Percentiles rank a stretch among this genome's conserved stretches.
These are phyloP conservation scores for Rugonectria rugulosa DNA, from an alignment of 2,329 filamentous ascomycete genomes.

Conservation along the genomic window DNA sequence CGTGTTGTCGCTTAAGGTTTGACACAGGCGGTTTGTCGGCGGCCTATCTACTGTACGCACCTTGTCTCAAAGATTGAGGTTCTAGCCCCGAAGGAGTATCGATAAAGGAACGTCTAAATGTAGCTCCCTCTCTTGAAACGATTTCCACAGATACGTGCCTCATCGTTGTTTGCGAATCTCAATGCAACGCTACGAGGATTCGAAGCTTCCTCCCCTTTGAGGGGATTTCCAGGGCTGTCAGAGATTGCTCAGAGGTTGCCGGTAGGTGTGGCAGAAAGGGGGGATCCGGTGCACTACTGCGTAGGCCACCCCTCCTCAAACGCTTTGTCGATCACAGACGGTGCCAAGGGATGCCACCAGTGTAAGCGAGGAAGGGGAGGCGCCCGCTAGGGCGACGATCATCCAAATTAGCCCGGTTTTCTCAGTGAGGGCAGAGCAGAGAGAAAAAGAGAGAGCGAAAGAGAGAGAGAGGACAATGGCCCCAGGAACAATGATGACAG, in stretches of 20 bases:
- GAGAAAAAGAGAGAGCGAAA: no score
- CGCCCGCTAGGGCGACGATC: slow-evolving; percentile 42
- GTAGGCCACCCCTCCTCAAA: slow-evolving; percentile 31
- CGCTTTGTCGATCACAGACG: slow-evolving; percentile 36
- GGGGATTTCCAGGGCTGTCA: slow-evolving; percentile 17
- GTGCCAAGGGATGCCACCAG: slow-evolving; percentile 36
- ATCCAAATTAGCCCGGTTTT: slow-evolving; percentile 39
- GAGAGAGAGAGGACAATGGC: slow-evolving; percentile 22
- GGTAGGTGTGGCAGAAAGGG: slow-evolving; percentile 7
- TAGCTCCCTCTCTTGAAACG: neutral
- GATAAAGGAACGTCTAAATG: no score
- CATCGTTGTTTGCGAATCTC: neutral
- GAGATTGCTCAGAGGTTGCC: slow-evolving; percentile 7
- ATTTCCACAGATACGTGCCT: neutral
- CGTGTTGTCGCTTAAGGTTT: slow-evolving; percentile 39
- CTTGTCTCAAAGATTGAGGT: slow-evolving; percentile 28
- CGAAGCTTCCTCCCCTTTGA: neutral
- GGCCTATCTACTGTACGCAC: slow-evolving; percentile 26
- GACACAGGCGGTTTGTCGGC: slow-evolving; percentile 29
- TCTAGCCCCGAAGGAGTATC: slow-evolving; percentile 11
- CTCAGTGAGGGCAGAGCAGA: slow-evolving; percentile 33
- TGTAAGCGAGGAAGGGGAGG: slow-evolving; percentile 42
- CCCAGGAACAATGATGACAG: slow-evolving; percentile 22
- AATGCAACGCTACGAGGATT: slow-evolving; percentile 1
- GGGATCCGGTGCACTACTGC: slow-evolving; percentile 14